phyloP scores from a whole-genome alignment of 768 basidiomycete genomes.

The Calocybe indica region DNA sequence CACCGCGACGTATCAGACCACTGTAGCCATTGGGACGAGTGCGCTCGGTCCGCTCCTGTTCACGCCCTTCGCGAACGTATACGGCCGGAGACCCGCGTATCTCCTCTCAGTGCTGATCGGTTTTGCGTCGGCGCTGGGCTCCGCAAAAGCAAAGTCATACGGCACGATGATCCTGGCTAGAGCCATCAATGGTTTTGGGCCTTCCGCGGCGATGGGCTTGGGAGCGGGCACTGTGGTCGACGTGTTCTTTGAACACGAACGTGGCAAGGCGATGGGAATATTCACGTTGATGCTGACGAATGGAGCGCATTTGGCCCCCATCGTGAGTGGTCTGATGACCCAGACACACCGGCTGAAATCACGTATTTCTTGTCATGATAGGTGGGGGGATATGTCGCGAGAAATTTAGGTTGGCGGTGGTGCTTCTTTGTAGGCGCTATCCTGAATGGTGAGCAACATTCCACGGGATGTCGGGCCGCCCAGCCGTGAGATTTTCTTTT shows the following conservation, averaged over 20 bases:
- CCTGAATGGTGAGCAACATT: slow-evolving; percentile 21
- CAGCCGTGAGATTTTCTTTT: too few relatives aligned
- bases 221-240: slow-evolving; percentile 35
- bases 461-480: not conserved
- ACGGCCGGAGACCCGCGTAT: slow-evolving; percentile 31
- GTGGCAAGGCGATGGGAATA: slow-evolving; percentile 38
- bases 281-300: slow-evolving; percentile 36
- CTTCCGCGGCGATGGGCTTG: slow-evolving; percentile 28
- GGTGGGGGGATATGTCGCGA: slow-evolving; percentile 33
- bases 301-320: slow-evolving; percentile 35
- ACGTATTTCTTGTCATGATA: slow-evolving; percentile 3
- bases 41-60: slow-evolving; percentile 30
- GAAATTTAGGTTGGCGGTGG: slow-evolving; percentile 34
- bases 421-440: slow-evolving; percentile 39
- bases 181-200: slow-evolving; percentile 29
- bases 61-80: slow-evolving; percentile 34
- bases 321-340: slow-evolving; percentile 18
- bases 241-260: slow-evolving; percentile 28
- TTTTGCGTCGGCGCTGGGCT: slow-evolving; percentile 25
- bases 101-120: slow-evolving; percentile 28
- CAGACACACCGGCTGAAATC: not conserved
- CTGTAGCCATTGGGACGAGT: slow-evolving; percentile 28
- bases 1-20: slow-evolving; percentile 34
- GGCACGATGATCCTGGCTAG: slow-evolving; percentile 26
- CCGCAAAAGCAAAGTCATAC: slow-evolving; percentile 25